These are phyloP conservation scores for Nakazawaea populi DNA, from an alignment of 805 yeast genomes.

Conservation along the genomic window DNA sequence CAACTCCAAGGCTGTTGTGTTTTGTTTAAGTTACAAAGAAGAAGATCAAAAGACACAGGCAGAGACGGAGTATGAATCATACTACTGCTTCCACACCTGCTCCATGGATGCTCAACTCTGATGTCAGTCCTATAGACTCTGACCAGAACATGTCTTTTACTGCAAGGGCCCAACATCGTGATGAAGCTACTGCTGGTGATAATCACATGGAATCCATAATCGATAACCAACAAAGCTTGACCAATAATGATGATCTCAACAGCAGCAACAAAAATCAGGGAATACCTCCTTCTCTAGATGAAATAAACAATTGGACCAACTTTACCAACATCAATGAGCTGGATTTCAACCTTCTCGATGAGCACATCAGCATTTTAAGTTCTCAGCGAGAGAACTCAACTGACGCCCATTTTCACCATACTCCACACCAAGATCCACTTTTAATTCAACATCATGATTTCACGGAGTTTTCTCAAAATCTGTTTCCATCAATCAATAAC, in stretches of 20 bases:
- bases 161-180: no score
- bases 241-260: background rate
- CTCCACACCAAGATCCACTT: background rate
- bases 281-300: background rate
- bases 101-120: background rate
- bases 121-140: background rate
- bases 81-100: background rate
- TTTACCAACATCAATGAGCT: conserved; percentile 5
- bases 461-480: conserved; percentile 8
- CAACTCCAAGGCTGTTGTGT: no score
- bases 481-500: conserved; percentile 6
- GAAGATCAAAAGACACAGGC: no score
- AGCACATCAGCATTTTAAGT: conserved; percentile 1
- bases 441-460: conserved; percentile 2
- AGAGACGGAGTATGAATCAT: background rate
- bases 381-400: background rate
- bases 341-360: conserved; percentile 7
- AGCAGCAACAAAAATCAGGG: background rate
- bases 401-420: background rate
- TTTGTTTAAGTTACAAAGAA: no score
- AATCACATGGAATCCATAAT: no score
- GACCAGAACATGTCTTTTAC: background rate
- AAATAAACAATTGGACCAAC: conserved; percentile 4
- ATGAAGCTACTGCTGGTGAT: no score
- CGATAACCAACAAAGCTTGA: background rate